Evolutionary conservation across 2,329 filamentous ascomycete species (phyloP).

Genomic region (Elsinoe arachidis): DNA sequence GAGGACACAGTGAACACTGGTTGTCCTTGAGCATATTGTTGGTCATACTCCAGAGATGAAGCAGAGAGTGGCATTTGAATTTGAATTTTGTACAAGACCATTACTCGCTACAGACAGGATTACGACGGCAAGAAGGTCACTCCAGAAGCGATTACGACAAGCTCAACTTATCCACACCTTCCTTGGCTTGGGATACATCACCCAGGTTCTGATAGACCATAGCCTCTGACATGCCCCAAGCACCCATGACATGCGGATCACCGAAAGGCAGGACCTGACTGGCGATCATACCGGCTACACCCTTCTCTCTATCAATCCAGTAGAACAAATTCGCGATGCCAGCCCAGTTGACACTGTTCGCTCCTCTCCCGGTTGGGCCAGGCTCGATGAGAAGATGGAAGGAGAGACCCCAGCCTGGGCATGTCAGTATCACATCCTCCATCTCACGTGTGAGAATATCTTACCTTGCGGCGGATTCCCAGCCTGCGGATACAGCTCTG

Average conservation of each 20-base stretch:
- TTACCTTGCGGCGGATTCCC: slow-evolving; percentile 48
- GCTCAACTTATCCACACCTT: too few species aligned
- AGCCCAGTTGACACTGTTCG: slow-evolving; percentile 29
- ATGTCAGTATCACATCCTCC: background rate
- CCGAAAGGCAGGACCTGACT: slow-evolving; percentile 31
- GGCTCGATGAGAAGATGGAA: slow-evolving; percentile 29
- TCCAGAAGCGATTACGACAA: too few species aligned
- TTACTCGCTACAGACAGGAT: too few species aligned
- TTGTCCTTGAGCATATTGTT: too few species aligned
- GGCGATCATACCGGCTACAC: slow-evolving; percentile 32
- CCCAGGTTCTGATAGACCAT: slow-evolving; percentile 20
- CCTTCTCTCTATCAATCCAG: slow-evolving; percentile 31
- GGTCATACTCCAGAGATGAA: too few species aligned
- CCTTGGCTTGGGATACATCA: too few species aligned
- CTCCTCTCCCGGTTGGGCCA: slow-evolving; percentile 27
- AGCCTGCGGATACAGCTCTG: slow-evolving; percentile 42
- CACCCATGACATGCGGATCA: slow-evolving; percentile 26
- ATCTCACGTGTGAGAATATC: background rate
- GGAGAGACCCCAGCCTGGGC: slow-evolving; percentile 44
- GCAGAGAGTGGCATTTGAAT: too few species aligned
- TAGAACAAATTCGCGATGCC: slow-evolving; percentile 32
- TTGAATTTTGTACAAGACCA: too few species aligned
- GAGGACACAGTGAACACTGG: too few species aligned
- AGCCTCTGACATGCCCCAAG: slow-evolving; percentile 27
- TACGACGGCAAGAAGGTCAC: too few species aligned